Conservation (phyloP, 169 alveolate species). For the Plasmodium gallinaceum region DNA sequence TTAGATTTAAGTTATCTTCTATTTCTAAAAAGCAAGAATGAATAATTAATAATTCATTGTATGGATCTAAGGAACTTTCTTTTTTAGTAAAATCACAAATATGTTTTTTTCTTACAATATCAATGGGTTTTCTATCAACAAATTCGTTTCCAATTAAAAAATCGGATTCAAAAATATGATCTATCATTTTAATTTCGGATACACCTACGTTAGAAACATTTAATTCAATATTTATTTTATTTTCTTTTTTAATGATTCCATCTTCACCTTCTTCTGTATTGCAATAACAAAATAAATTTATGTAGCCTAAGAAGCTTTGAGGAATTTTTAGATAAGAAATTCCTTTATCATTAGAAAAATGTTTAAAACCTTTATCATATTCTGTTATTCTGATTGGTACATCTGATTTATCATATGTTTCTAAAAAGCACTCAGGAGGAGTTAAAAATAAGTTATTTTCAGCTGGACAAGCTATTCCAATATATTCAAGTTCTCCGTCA, state of each 20-base stretch:
- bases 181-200: neutral
- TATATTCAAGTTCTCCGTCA: slow-evolving; percentile 53
- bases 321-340: slow-evolving; percentile 65
- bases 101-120: slow-evolving; percentile 32
- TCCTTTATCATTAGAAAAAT: slow-evolving; percentile 45
- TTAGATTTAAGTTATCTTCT: slow-evolving; percentile 32
- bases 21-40: slow-evolving; percentile 37
- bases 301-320: slow-evolving; percentile 17
- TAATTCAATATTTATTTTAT: slow-evolving; percentile 35
- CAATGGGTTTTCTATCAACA: neutral
- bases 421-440: slow-evolving; percentile 38
- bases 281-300: slow-evolving; percentile 43
- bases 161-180: slow-evolving; percentile 12
- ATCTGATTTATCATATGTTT: slow-evolving; percentile 7
- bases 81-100: slow-evolving; percentile 61
- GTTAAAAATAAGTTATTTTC: slow-evolving; percentile 19
- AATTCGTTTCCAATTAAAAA: slow-evolving; percentile 33
- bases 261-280: slow-evolving; percentile 2
- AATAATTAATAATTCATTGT: neutral
- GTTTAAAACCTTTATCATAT: slow-evolving; percentile 19
- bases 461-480: slow-evolving; percentile 43
- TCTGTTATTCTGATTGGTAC: neutral
- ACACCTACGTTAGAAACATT: slow-evolving; percentile 35
- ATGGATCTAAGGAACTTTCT: slow-evolving; percentile 29
- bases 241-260: slow-evolving; percentile 3